These are phyloP conservation scores for Carex scoparia DNA, from an alignment of 176 grass and related monocot genomes.

Conservation along the genomic window DNA sequence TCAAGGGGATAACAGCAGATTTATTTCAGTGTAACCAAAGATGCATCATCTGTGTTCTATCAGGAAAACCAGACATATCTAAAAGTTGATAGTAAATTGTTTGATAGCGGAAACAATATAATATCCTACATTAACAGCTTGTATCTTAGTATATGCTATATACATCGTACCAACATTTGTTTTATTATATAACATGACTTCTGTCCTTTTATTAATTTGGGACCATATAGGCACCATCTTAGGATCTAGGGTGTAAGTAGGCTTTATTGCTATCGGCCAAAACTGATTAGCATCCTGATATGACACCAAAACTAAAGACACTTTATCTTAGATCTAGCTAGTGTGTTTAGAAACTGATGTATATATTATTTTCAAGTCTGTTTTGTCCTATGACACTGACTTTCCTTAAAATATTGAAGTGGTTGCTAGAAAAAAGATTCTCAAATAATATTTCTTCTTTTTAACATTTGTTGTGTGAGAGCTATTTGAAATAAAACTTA, in stretches of 20 bases:
- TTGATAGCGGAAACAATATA: neutral
- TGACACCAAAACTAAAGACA: slow-evolving; percentile 4
- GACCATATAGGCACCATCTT: neutral
- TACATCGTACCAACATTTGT: neutral
- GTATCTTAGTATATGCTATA: neutral
- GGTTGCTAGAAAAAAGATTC: too few relatives aligned
- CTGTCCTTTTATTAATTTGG: neutral
- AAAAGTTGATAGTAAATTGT: neutral
- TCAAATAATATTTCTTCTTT: too few relatives aligned
- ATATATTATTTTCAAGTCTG: neutral
- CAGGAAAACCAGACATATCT: too few relatives aligned
- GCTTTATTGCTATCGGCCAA: neutral
- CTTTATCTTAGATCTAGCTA: neutral
- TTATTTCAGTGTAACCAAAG: too few relatives aligned
- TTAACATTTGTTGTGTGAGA: too few relatives aligned
- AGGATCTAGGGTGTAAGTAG: neutral
- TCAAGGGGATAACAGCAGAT: too few relatives aligned
- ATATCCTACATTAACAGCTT: neutral
- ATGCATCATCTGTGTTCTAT: too few relatives aligned
- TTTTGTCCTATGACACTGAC: neutral
- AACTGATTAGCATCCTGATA: neutral
- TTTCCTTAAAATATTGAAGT: neutral
- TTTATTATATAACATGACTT: neutral
- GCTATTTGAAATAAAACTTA: too few relatives aligned
- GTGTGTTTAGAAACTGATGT: neutral